These are phyloP conservation scores for Apocynum venetum DNA, from an alignment of 257 asterid genomes.

Conservation along the genomic window DNA sequence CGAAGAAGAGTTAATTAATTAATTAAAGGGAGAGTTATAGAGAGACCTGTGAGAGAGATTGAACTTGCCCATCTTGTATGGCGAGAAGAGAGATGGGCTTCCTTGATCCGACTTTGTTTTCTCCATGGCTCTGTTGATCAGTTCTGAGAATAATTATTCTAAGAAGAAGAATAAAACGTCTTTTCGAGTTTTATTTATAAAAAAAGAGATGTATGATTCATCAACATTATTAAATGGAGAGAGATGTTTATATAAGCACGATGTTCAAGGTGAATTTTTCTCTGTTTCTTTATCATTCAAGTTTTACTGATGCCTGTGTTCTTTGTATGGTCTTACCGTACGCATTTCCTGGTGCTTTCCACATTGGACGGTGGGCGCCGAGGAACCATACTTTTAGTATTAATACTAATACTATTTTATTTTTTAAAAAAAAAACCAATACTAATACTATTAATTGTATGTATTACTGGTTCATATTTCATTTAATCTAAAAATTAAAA, in stretches of 20 bases:
- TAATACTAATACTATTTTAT: too few species aligned
- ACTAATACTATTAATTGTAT: too few species aligned
- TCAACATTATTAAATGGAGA: too few species aligned
- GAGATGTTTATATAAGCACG: neutral
- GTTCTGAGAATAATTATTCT: too few species aligned
- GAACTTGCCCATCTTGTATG: constrained; percentile 78
- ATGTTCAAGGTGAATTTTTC: neutral
- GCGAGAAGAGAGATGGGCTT: constrained; percentile 61
- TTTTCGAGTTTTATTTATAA: too few species aligned
- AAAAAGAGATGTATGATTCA: too few species aligned
- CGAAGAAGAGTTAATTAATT: neutral
- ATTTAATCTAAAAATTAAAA: too few species aligned
- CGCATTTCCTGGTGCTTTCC: neutral
- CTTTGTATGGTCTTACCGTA: neutral
- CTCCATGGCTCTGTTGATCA: constrained; percentile 23
- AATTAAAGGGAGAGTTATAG: too few species aligned
- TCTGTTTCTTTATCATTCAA: neutral
- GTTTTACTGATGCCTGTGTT: neutral
- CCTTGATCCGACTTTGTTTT: constrained; percentile 40
- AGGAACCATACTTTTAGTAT: too few species aligned
- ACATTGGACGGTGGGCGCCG: neutral
- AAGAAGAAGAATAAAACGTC: too few species aligned
- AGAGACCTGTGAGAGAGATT: constrained; percentile 83
- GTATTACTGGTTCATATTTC: too few species aligned
- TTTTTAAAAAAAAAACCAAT: too few species aligned